Conservation (phyloP, 2,329 filamentous ascomycete genomes). For the Thielaviopsis populi region DNA sequence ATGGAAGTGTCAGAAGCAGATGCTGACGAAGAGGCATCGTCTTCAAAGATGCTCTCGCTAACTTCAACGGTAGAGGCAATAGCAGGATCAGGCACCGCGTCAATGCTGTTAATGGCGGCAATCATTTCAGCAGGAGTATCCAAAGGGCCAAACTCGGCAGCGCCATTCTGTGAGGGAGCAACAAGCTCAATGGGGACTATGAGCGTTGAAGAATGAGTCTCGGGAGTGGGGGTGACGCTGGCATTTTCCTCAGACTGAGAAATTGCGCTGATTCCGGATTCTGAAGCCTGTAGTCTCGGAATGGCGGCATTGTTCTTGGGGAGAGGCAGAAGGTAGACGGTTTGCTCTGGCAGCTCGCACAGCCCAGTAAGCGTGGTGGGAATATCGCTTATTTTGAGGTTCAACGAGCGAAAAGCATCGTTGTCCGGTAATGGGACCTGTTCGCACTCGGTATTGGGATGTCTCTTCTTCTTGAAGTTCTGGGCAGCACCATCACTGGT, state of each 20-base stretch:
- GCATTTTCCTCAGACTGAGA: background rate
- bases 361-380: slow-evolving; percentile 58
- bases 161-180: background rate
- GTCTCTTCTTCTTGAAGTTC: slow-evolving; percentile 25
- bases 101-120: slow-evolving; percentile 15
- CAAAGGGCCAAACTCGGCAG: slow-evolving; percentile 6
- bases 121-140: slow-evolving; percentile 16
- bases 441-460: slow-evolving; percentile 28
- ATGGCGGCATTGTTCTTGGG: slow-evolving; percentile 22
- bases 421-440: slow-evolving; percentile 54
- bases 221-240: background rate
- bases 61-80: background rate
- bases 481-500: slow-evolving; percentile 31
- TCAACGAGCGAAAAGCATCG: slow-evolving; percentile 64
- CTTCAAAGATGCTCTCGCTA: background rate
- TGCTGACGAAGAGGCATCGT: background rate
- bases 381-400: slow-evolving; percentile 61
- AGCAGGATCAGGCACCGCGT: background rate
- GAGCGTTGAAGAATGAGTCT: slow-evolving; percentile 19
- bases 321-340: slow-evolving; percentile 51
- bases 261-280: slow-evolving; percentile 7
- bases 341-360: slow-evolving; percentile 46
- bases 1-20: slow-evolving; percentile 28
- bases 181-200: slow-evolving; percentile 3
- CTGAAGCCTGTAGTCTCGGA: slow-evolving; percentile 9